Base-by-base conservation (phyloP, 352 stramenopile species). In the Phytopythium aichiense region DNA sequence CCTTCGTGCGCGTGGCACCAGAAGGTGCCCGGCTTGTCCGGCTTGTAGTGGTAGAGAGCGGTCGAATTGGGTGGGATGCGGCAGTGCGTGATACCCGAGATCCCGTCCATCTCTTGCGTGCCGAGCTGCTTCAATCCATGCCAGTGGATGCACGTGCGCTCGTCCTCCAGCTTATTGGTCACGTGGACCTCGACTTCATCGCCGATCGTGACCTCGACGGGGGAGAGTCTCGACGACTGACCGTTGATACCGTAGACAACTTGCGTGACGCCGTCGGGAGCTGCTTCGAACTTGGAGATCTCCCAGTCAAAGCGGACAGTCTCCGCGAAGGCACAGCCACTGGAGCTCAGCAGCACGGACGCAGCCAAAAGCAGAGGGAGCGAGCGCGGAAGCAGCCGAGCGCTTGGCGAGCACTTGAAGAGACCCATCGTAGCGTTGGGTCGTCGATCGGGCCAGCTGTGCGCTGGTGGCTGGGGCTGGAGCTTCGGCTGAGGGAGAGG, bases 1-100 rank as follows among this genome's bases (percentile, higher is more conserved):
- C 74, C 66, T 50, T 83, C 72, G 58, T 83, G 74, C 28, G 69
- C 66, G 38, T 83, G 74, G 43, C 56, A 83, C 74, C 72, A 80
- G 57, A 79, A 83, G 43, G 42, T 79, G 53, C 72, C 72, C n/a
- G 69, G 70, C 30, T 75, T 74, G 37, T 77, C 63, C n/a, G 69
- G 72, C 22, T 60, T 74, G 56, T 79, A 79, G 6, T 61, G 63
- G 61, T 83, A 83, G 51, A 77, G 69, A n/a, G 71, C 69, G 28
- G 66, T 77, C 50, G 68, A 56, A 16, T 70, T 65, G 9, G 74
- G 69, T 28, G 67, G 68, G 51, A 83, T 83, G 45, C 69, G 64
- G 56, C 74, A 83, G 43, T 83, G 74, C 25, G 74, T 83, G 63
- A 80, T 76, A 51, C 69, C 69, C 0, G 74, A 83, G 30, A 71